These are phyloP conservation scores for Citrus trifoliata DNA, from an alignment of 345 rosid species.

Conservation along the genomic window DNA sequence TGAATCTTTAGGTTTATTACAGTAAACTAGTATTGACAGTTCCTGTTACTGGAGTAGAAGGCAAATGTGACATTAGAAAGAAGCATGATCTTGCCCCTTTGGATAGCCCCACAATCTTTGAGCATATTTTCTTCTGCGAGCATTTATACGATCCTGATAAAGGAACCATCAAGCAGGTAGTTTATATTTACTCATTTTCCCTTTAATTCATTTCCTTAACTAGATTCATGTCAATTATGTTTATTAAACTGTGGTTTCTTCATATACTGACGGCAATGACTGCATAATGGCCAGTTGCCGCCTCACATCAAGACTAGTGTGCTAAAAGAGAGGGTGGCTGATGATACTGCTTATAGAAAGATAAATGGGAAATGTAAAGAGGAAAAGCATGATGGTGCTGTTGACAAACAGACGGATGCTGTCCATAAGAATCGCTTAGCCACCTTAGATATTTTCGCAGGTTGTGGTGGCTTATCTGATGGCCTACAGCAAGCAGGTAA, in stretches of 20 bases:
- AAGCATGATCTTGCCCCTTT: slow-evolving; percentile 52
- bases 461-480: slow-evolving; percentile 57
- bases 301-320: slow-evolving; percentile 45
- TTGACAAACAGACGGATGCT: slow-evolving; percentile 33
- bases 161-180: slow-evolving; percentile 73
- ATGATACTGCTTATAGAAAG: slow-evolving; percentile 51
- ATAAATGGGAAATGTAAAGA: slow-evolving; percentile 62
- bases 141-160: slow-evolving; percentile 60
- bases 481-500: no score
- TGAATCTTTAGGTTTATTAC: slow-evolving; percentile 65
- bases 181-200: slow-evolving; percentile 10
- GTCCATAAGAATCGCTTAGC: no score
- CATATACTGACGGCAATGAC: not conserved
- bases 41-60: slow-evolving; percentile 42
- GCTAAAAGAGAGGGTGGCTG: slow-evolving; percentile 32
- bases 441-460: slow-evolving; percentile 68
- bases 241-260: not conserved
- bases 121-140: slow-evolving; percentile 79
- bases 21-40: slow-evolving; percentile 46
- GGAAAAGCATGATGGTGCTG: slow-evolving; percentile 23
- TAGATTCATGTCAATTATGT: slow-evolving; percentile 1
- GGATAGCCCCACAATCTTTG: slow-evolving; percentile 40
- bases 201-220: not conserved
- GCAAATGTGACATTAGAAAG: slow-evolving; percentile 85
- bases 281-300: slow-evolving; percentile 46